These are phyloP conservation scores for Scenedesmus sp. DNA, from an alignment of 163 green algal genomes.

Conservation along the genomic window DNA sequence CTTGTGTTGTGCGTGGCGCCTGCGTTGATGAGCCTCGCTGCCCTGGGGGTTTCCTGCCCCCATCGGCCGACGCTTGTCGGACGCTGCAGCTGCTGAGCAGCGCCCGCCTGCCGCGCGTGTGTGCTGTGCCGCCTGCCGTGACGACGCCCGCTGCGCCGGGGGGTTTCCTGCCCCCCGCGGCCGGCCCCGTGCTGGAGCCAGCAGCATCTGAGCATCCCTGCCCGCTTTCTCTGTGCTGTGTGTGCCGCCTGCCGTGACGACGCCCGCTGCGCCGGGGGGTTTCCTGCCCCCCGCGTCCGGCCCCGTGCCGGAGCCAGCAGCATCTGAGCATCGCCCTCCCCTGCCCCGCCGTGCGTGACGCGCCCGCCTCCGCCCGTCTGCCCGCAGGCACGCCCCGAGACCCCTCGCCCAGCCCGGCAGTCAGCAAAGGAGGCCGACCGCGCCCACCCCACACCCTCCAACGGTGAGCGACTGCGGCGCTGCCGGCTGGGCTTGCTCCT, in stretches of 20 bases:
- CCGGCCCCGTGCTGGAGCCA: neutral
- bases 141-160: conserved; percentile 13
- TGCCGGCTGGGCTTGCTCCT: neutral
- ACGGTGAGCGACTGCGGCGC: too few relatives aligned
- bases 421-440: too few relatives aligned
- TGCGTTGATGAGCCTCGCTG: conserved; percentile 35
- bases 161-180: conserved; percentile 34
- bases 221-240: neutral
- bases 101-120: neutral
- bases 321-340: conserved; percentile 10
- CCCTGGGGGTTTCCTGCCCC: conserved; percentile 40
- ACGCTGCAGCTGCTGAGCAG: conserved; percentile 20
- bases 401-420: too few relatives aligned
- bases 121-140: neutral
- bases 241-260: conserved; percentile 7
- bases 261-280: conserved; percentile 15
- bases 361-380: too few relatives aligned
- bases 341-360: neutral
- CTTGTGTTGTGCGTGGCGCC: too few relatives aligned
- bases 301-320: neutral
- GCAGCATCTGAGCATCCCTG: conserved; percentile 39
- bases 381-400: too few relatives aligned
- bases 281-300: conserved; percentile 24
- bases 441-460: too few relatives aligned
- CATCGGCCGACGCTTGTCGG: neutral